These are phyloP conservation scores for Solanum habrochaites DNA, from an alignment of 257 asterid genomes.

Conservation along the genomic window DNA sequence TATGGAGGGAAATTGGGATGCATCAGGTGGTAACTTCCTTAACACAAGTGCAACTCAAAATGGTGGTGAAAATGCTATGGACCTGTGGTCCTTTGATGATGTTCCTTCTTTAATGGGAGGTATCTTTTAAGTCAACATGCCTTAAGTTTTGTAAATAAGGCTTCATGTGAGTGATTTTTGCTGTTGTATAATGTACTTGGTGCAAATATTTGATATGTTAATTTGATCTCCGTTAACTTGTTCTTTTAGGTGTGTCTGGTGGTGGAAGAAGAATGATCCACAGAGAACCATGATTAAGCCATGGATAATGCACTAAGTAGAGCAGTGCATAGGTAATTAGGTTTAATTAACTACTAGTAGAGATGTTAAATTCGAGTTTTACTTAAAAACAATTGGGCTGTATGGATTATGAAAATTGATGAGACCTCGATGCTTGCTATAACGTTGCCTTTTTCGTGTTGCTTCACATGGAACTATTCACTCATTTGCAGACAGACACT, in stretches of 20 bases:
- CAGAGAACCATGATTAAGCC: slow-evolving; percentile 42
- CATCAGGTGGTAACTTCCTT: slow-evolving; percentile 58
- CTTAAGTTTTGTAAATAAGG: slow-evolving; percentile 57
- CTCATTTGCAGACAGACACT: background rate
- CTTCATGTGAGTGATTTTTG: slow-evolving; percentile 40
- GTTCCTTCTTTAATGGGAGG: slow-evolving; percentile 43
- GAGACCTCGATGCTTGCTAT: background rate
- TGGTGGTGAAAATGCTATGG: slow-evolving; percentile 44
- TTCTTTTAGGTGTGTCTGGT: background rate
- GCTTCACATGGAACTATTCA: background rate
- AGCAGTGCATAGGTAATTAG: slow-evolving; percentile 28
- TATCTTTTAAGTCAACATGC: slow-evolving; percentile 26
- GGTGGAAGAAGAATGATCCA: slow-evolving; percentile 11
- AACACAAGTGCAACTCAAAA: slow-evolving; percentile 47
- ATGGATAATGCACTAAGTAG: slow-evolving; percentile 32
- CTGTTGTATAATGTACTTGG: background rate
- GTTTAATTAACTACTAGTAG: slow-evolving; percentile 7
- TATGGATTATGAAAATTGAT: slow-evolving; percentile 6
- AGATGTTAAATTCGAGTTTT: slow-evolving; percentile 8
- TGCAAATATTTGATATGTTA: background rate
- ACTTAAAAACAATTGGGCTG: background rate
- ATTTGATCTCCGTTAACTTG: background rate
- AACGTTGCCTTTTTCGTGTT: background rate
- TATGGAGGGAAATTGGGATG: slow-evolving; percentile 65
- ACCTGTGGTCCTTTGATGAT: slow-evolving; percentile 76